These are phyloP conservation scores for Elaphomyces granulatus DNA, from an alignment of 495 filamentous ascomycete genomes.

Conservation along the genomic window DNA sequence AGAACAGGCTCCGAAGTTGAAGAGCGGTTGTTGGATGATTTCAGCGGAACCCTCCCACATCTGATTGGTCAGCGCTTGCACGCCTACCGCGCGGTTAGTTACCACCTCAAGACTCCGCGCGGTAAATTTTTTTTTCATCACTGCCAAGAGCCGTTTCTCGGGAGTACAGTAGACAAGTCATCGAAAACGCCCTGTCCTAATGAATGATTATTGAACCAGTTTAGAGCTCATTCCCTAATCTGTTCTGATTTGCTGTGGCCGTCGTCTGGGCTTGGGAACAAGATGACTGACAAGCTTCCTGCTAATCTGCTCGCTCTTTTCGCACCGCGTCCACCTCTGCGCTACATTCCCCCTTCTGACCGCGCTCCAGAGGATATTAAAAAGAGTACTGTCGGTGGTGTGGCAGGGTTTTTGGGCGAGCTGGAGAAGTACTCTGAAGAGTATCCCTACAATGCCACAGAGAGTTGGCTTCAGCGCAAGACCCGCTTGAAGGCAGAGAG, in stretches of 20 bases:
- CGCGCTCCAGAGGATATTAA: slow-evolving; percentile 68
- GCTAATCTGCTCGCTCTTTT: slow-evolving; percentile 88
- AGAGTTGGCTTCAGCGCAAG: slow-evolving; percentile 80
- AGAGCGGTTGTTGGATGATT: too few species aligned
- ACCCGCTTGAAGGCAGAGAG: slow-evolving; percentile 70
- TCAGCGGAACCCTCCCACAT: not conserved
- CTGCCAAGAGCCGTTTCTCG: too few species aligned
- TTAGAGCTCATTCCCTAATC: too few species aligned
- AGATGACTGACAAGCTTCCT: slow-evolving; percentile 97
- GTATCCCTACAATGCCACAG: slow-evolving; percentile 65
- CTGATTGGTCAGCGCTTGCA: not conserved
- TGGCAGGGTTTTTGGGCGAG: slow-evolving; percentile 58
- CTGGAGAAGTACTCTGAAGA: slow-evolving; percentile 56
- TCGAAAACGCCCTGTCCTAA: too few species aligned
- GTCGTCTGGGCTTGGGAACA: too few species aligned
- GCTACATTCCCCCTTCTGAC: slow-evolving; percentile 75
- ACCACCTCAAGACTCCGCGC: too few species aligned
- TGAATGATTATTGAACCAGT: too few species aligned
- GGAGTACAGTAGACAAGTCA: too few species aligned
- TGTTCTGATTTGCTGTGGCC: too few species aligned
- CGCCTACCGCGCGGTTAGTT: not conserved
- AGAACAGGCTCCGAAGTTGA: too few species aligned
- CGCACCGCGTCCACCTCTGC: slow-evolving; percentile 78
- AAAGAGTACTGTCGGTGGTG: slow-evolving; percentile 47
- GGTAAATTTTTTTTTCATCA: too few species aligned